Base-by-base conservation (phyloP, 805 yeast genomes). In the Cephaloascus fragrans region DNA sequence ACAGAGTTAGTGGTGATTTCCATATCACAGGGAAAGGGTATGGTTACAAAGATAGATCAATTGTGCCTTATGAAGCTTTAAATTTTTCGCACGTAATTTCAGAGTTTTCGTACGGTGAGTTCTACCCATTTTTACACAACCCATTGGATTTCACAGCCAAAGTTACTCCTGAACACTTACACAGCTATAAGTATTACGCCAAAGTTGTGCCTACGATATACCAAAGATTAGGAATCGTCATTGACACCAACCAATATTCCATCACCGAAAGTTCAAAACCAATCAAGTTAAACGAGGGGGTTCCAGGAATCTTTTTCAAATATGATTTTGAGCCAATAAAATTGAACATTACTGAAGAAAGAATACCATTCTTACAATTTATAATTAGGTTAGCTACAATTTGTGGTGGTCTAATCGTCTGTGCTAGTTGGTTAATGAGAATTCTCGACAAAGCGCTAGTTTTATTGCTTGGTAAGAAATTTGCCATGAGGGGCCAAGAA, bases 291-390 rank as follows among this genome's bases (percentile, higher is more conserved):
- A 44, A 38, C 20, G 37, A 33, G n/a, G 53, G 53, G 1, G 55
- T 72, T 4, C 94, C 97, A 3, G 97, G 96, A 0, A 78, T 90
- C 19, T 83, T 73, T 51, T 75, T 93, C 63, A 75, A 73, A 40
- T 90, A 89, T 56, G 87, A 87, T 47, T 87, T 93, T 55, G 97
- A 93, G 51, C 90, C 97, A 3, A 75, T 93, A 34, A 73, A 79
- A 35, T 69, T 93, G 48, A 59, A 74, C 3, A 69, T 88, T 17
- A 68, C 67, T 19, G 97, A 90, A 51, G 67, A 62, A 39, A 70
- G 97, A 45, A 66, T 90, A 32, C 71, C 90, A 3, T 90, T 90
- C 54, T 54, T 77, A 33, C 85, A 81, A 49, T 90, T 90, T 58
- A 61, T 87, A 6, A 75, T 87, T 9, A 73, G 89, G 47, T 59